Base-by-base conservation (phyloP, 2,329 filamentous ascomycete genomes). In the Pseudogymnoascus sp. region DNA sequence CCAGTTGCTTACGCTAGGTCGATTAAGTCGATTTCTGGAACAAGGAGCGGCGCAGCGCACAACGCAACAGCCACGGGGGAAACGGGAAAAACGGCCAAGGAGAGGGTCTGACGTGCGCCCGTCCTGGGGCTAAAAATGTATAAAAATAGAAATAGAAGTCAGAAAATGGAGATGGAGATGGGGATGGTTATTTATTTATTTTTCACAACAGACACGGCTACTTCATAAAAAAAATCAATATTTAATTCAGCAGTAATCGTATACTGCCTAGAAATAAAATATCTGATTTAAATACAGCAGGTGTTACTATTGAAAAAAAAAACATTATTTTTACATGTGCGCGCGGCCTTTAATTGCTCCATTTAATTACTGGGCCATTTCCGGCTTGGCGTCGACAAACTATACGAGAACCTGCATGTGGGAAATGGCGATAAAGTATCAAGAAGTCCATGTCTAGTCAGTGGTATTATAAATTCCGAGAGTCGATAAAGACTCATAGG, bases 71-170 rank as follows among this genome's bases (percentile, higher is more conserved):
- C 11, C 22, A 54, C 43, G 25, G 43, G 25, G 43, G 9, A 32
- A 32, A 32, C 30, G 30, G 9, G 20, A 22, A 22, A 50, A 50
- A 16, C 22, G 43, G 39, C 39, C 39, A 43, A 5, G 18, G 39
- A 6, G 20, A 22, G 20, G 43, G 43, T 54, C 47, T 54, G 47
- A 54, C 47, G n/a, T 54, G 28, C 59, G 58, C 59, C 59, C 41
- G 9, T 38, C 41, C 58, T 59, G 57, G 57, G 57, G 41, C 37
- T 50, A 28, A 30, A 32, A 25, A 41, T 62, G 38, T 62, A 59
- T 18, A 59, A 61, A 54, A 64, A 61, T 57, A 59, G 35, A 57
- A 50, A 61, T 57, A 59, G 35, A 57, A 50, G 60, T 28, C 58
- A 39, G 25, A 60, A 32, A 7, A 32, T 6, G 9, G 30, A 7